These are phyloP conservation scores for Lactarius indigo DNA, from an alignment of 768 basidiomycete genomes.

Conservation along the genomic window DNA sequence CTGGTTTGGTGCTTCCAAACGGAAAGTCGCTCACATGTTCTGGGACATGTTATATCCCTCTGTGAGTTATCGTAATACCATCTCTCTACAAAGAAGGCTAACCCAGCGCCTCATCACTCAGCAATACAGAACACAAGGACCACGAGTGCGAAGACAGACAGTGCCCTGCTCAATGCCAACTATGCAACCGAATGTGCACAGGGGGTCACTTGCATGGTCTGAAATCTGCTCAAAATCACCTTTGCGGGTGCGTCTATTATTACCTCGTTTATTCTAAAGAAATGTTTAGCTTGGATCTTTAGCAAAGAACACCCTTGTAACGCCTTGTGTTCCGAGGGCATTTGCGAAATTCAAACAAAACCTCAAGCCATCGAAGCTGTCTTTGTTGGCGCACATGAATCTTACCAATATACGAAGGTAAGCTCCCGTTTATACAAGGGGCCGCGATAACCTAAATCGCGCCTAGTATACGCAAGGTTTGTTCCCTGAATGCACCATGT, in stretches of 20 bases:
- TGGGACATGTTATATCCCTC: background rate
- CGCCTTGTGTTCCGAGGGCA: too few species aligned
- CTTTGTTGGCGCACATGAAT: too few species aligned
- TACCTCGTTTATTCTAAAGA: background rate
- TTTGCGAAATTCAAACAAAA: constrained; percentile 43
- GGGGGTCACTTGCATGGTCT: constrained; percentile 50
- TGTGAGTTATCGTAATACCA: background rate
- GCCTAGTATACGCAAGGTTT: too few species aligned
- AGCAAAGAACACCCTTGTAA: too few species aligned
- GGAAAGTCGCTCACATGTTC: background rate
- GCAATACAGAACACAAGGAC: constrained; percentile 40
- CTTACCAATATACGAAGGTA: too few species aligned
- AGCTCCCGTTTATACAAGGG: too few species aligned
- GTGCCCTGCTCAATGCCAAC: constrained; percentile 50
- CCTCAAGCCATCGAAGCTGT: too few species aligned
- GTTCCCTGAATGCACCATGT: too few species aligned
- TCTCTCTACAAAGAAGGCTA: background rate
- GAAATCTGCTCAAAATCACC: constrained; percentile 39
- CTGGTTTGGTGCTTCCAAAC: background rate
- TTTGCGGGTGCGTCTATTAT: constrained; percentile 47
- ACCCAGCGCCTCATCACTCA: constrained; percentile 23
- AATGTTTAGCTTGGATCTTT: too few species aligned
- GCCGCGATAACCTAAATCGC: too few species aligned
- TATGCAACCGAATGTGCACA: constrained; percentile 53
- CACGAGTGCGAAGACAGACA: constrained; percentile 50